A percentile compares a stretch with the other conserved stretches of the same genome.
Evolutionary conservation across 441 rosid genomes (phyloP).

Genomic region (Eruca vesicaria): DNA sequence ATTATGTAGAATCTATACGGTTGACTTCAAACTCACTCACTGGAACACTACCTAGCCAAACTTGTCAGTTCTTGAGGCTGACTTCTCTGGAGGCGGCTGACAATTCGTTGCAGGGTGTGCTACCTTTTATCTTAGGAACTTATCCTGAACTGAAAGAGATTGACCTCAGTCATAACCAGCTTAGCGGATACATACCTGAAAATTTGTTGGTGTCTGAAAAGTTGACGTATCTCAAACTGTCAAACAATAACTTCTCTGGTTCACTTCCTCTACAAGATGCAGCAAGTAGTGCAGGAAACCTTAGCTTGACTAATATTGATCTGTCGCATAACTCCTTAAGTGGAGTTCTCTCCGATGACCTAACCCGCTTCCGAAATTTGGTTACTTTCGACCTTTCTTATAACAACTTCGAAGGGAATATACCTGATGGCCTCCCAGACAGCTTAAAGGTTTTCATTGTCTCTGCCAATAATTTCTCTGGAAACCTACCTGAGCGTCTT

Average conservation of each 20-base stretch:
- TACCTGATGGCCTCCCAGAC: constrained; percentile 53
- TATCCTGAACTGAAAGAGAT: constrained; percentile 55
- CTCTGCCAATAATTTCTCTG: constrained; percentile 64
- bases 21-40: constrained; percentile 59
- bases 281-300: constrained; percentile 34
- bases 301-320: constrained; percentile 52
- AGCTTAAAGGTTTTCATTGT: constrained; percentile 48
- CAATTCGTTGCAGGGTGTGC: constrained; percentile 54
- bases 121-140: constrained; percentile 50
- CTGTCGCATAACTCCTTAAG: constrained; percentile 57
- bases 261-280: constrained; percentile 50
- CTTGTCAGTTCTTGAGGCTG: constrained; percentile 63
- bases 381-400: constrained; percentile 49
- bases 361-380: constrained; percentile 41
- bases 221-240: constrained; percentile 52
- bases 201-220: constrained; percentile 50
- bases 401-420: constrained; percentile 57
- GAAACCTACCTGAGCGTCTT: constrained; percentile 51
- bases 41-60: constrained; percentile 52
- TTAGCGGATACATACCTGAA: constrained; percentile 44
- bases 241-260: constrained; percentile 60
- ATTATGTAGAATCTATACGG: constrained; percentile 55
- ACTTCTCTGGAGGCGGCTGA: constrained; percentile 47
- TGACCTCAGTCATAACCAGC: constrained; percentile 60
- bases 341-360: constrained; percentile 44